Percentiles rank a stretch among this genome's conserved stretches.
Evolutionary conservation across 2,329 filamentous ascomycete species (phyloP).

Genomic region (Fusarium sp.): DNA sequence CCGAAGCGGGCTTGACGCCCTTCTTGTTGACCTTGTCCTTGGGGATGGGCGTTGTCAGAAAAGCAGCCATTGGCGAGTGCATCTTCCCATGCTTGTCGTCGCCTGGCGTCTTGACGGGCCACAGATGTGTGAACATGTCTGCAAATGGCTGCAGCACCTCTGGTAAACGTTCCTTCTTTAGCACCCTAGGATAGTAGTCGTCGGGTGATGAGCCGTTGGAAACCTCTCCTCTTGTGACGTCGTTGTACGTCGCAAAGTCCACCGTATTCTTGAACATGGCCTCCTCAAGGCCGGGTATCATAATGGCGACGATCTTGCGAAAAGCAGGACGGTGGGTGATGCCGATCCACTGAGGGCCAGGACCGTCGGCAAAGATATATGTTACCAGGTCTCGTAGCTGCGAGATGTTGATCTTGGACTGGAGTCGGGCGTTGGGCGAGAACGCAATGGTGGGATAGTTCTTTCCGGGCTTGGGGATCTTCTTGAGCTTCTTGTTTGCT

Average conservation of each 20-base stretch:
- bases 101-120: conserved; percentile 89
- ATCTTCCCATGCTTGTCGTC: conserved; percentile 84
- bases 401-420: conserved; percentile 70
- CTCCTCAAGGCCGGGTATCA: conserved; percentile 91
- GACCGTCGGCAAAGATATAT: conserved; percentile 74
- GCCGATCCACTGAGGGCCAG: conserved; percentile 72
- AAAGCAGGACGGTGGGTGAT: conserved; percentile 72
- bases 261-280: conserved; percentile 81
- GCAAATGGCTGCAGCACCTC: conserved; percentile 73
- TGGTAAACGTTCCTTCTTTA: conserved; percentile 63
- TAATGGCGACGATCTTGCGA: conserved; percentile 85
- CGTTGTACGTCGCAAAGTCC: conserved; percentile 60
- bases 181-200: conserved; percentile 67
- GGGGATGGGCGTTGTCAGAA: conserved; percentile 79
- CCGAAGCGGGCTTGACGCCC: conserved; percentile 68
- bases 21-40: conserved; percentile 71
- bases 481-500: conserved; percentile 69
- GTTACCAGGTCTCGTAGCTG: conserved; percentile 72
- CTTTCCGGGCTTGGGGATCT: conserved; percentile 64
- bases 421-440: conserved; percentile 66
- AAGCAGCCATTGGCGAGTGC: conserved; percentile 87
- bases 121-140: conserved; percentile 86
- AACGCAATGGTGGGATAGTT: conserved; percentile 71
- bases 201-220: conserved; percentile 60
- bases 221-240: conserved; percentile 47